Percentiles rank a stretch among this genome's conserved stretches.
Evolutionary conservation across 495 filamentous ascomycete genomes (phyloP).

Genomic region (Penicillium manginii): DNA sequence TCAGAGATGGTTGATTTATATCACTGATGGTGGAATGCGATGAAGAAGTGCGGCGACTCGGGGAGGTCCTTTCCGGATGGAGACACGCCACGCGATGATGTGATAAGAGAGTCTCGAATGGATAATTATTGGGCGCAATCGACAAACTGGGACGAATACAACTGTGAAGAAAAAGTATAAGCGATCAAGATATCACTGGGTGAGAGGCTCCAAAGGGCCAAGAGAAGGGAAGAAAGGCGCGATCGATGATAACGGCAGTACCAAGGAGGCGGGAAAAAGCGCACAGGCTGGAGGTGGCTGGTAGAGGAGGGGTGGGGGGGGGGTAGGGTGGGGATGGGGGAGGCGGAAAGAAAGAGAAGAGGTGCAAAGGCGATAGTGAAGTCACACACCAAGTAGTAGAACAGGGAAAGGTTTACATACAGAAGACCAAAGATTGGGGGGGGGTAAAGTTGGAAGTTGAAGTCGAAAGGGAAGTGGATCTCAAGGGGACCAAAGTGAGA

Average conservation of each 20-base stretch:
- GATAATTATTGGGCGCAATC: constrained; percentile 48
- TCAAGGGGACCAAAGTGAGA: constrained; percentile 23
- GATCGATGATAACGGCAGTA: constrained; percentile 41
- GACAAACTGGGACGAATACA: constrained; percentile 12
- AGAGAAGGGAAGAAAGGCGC: constrained; percentile 28
- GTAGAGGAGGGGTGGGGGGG: not conserved
- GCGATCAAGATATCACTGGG: constrained; percentile 13
- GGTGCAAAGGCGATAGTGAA: constrained; percentile 14
- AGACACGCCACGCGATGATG: constrained; percentile 58
- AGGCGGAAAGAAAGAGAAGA: not conserved
- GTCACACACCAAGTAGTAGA: too few species aligned
- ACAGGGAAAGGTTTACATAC: constrained; percentile 13
- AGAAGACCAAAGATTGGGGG: constrained; percentile 8
- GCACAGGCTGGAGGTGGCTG: constrained; percentile 34
- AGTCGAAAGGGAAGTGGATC: constrained; percentile 28
- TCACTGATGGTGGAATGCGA: constrained; percentile 14
- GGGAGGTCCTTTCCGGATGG: constrained; percentile 14
- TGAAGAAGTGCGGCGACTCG: constrained; percentile 16
- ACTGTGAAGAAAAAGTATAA: constrained; percentile 5
- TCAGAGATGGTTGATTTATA: constrained; percentile 6
- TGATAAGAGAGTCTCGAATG: constrained; percentile 59
- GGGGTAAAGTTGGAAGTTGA: constrained; percentile 19
- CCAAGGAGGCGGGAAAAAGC: constrained; percentile 34
- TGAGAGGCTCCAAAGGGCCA: constrained; percentile 10
- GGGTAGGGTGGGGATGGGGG: too few species aligned